A percentile compares a stretch with the other conserved stretches of the same genome.
phyloP scores from a whole-genome alignment of 2,329 filamentous ascomycete species.

The Fusarium sp. region DNA sequence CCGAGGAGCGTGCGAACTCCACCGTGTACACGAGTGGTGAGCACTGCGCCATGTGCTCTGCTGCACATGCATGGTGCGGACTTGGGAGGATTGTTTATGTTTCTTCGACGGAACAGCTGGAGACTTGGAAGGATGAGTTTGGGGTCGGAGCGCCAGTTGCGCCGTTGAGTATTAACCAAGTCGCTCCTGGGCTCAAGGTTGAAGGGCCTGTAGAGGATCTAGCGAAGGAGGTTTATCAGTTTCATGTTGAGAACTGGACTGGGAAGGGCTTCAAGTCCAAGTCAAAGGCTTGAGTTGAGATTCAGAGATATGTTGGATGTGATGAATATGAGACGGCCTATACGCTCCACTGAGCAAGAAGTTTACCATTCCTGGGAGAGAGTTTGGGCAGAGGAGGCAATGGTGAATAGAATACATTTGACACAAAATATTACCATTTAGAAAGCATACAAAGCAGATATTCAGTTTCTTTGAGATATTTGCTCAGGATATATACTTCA shows the following conservation, averaged over 20 bases:
- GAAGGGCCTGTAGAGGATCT: constrained; percentile 51
- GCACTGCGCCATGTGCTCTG: constrained; percentile 56
- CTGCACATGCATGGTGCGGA: constrained; percentile 54
- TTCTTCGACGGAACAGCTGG: constrained; percentile 50
- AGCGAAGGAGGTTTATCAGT: constrained; percentile 48
- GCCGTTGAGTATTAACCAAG: constrained; percentile 48
- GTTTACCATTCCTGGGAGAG: no score
- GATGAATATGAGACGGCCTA: not conserved
- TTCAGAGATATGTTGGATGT: not conserved
- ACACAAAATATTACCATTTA: not conserved
- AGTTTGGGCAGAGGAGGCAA: no score
- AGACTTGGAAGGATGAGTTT: constrained; percentile 49
- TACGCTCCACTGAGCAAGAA: not conserved
- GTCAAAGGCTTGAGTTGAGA: constrained; percentile 22
- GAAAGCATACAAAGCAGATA: not conserved
- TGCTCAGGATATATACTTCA: not conserved
- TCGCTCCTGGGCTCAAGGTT: constrained; percentile 48
- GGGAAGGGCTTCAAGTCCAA: constrained; percentile 29
- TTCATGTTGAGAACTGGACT: constrained; percentile 47
- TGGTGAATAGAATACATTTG: not conserved
- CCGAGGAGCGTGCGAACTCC: constrained; percentile 56
- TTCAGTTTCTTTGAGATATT: not conserved
- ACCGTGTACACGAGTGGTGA: constrained; percentile 56
- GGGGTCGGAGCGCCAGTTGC: constrained; percentile 42
- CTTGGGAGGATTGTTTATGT: constrained; percentile 54